Base-by-base conservation (phyloP, 1,139 yeast species). In the Pichia sp. region DNA sequence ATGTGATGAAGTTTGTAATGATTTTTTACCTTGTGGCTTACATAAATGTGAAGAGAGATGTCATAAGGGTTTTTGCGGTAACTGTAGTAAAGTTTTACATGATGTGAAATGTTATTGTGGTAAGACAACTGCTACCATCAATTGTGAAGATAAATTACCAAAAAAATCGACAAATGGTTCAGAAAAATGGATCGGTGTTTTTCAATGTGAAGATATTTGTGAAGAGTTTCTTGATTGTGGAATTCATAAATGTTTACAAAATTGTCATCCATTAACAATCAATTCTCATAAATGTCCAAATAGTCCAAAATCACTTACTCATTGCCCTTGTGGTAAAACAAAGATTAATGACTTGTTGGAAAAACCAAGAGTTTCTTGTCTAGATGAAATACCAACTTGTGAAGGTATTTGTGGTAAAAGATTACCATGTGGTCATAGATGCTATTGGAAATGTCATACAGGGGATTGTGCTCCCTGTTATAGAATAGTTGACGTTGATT, bases 31-130 rank as follows among this genome's bases (percentile, higher is more conserved):
- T 1, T 88, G 96, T 66, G 89, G 86, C 10, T 68, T 74, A 19
- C 96, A 88, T 56, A 61, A 56, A 30, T 86, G 95, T 60, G 51
- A 60, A 3, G 61, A 63, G 33, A 52, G 47, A 8, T 83, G 94
- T 52, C 96, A 88, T 60, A 59, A 67, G 18, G 96, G 95, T 0
- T 67, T 83, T 24, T 88, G 96, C 65, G 95, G 95, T 0, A 67
- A 69, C 8, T 88, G 96, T 59, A 60, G 64, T 9, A 68, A 65
- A 42, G 52, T 53, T 9, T 38, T 56, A 5, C 58, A 74, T 3
- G n/a, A 30, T 18, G 70, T 73, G 2, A 60, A 53, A 19, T 88
- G 96, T 58, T 88, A 83, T 56, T 88, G 96, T 65, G 95, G 96
- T 0, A 68, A 71, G 35, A 64, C 71, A 4, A 52, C 55, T 4